Evolutionary conservation across 169 alveolate genomes (phyloP), one percentile per base, ranked within the genome.

Genomic region (Cryptosporidium felis): DNA sequence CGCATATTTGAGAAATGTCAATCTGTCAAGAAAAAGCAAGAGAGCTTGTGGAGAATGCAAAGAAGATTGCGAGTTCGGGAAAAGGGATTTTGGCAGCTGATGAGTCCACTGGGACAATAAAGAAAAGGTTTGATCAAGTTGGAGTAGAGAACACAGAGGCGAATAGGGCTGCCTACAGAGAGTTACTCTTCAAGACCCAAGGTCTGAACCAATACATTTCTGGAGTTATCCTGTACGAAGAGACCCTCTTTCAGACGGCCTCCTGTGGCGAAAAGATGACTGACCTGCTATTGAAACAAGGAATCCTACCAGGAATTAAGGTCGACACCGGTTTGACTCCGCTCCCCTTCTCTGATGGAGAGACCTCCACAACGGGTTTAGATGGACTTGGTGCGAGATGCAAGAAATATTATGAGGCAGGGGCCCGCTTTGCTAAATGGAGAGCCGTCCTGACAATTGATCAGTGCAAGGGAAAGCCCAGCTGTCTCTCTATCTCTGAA

Each of bases 391-490:
- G 95, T 60, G 97, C 95, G 61, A 91, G 99, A 89, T 96, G 99
- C 96, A 82, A 91, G 66, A 94, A 94, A 91, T 97, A 94, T 94
- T 97, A 98, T 91, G 95, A 92, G 62, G 95, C 96, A 62, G 99
- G 99, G 42, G 98, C 99, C 62, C 94, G 99, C 61, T 98, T 98
- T 91, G 99, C 99, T 85, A 98, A 98, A 93, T 98, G 99, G 99
- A 95, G 99, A 90, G 97, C 99, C 34, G 99, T 96, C 34, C 91
- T 97, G 61, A 95, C 93, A 82, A 96, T 98, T 85, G 99, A 95
- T 80, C 92, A 88, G 41, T 93, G 88, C 12, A 94, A 93, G 82
- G 93, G 93, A 0, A 91, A 91, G 91, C 99, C 99, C 6, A 91
- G 98, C 49, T 91, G 93, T 74, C 91, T 93, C 67, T 94, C 99